phyloP scores from a whole-genome alignment of 2,329 filamentous ascomycete species.

The Pseudocercospora crystallina region DNA sequence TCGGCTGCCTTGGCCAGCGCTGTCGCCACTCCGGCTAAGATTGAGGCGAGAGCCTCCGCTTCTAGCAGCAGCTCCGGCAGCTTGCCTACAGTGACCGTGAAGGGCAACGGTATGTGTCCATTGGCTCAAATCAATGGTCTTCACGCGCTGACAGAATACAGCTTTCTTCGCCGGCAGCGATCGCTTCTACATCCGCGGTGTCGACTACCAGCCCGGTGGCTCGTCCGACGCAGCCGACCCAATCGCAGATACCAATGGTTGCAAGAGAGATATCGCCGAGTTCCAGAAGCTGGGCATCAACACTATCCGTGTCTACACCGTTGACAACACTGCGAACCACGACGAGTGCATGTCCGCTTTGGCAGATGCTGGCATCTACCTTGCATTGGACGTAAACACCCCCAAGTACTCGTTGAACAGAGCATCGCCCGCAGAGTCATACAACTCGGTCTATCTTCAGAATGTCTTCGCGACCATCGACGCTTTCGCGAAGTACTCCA shows the following conservation, averaged over 20 bases:
- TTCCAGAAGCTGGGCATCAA: constrained; percentile 88
- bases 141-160: constrained; percentile 29
- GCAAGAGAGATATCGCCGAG: constrained; percentile 75
- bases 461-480: constrained; percentile 86
- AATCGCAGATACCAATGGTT: constrained; percentile 67
- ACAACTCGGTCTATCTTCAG: constrained; percentile 84
- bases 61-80: constrained; percentile 41
- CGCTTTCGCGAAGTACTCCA: constrained; percentile 76
- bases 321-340: constrained; percentile 82
- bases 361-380: constrained; percentile 83
- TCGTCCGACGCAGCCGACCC: constrained; percentile 68
- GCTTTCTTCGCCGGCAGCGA: constrained; percentile 64
- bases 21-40: constrained; percentile 41
- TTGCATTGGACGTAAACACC: constrained; percentile 90
- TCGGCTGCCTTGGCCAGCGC: constrained; percentile 48
- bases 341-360: constrained; percentile 81
- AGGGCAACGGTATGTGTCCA: constrained; percentile 57
- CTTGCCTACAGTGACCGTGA: constrained; percentile 59
- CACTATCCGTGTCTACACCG: constrained; percentile 86
- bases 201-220: constrained; percentile 58
- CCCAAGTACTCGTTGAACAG: constrained; percentile 87
- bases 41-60: constrained; percentile 36
- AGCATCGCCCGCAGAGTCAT: constrained; percentile 67
- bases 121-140: background rate
- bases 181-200: constrained; percentile 61